Conservation (phyloP, 768 basidiomycete species). For the Tubosaeta brunneosetosa region DNA sequence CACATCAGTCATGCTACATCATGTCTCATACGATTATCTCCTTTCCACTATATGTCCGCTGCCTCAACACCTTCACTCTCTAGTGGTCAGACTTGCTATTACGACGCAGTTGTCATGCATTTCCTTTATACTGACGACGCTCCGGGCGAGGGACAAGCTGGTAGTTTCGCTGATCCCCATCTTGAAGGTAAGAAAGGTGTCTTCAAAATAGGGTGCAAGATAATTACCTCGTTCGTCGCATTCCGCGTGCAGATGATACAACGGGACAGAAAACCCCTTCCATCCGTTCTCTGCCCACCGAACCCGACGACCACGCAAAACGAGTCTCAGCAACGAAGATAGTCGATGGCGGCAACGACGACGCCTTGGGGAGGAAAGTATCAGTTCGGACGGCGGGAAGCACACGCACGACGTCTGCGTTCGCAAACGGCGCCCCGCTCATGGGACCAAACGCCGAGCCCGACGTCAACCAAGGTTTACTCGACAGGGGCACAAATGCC, state of each 20-base stretch:
- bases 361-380: slow-evolving; percentile 10
- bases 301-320: slow-evolving; percentile 5
- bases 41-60: slow-evolving; percentile 10
- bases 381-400: slow-evolving; percentile 24
- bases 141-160: background rate
- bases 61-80: slow-evolving; percentile 15
- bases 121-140: background rate
- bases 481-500: slow-evolving; percentile 42
- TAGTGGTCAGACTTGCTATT: slow-evolving; percentile 39
- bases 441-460: slow-evolving; percentile 44
- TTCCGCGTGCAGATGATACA: background rate
- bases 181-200: slow-evolving; percentile 2
- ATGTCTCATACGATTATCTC: background rate
- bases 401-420: slow-evolving; percentile 29
- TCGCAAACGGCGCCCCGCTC: slow-evolving; percentile 52
- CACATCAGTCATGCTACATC: background rate
- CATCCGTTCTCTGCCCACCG: slow-evolving; percentile 23
- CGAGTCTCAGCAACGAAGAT: background rate
- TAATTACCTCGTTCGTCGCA: background rate
- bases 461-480: slow-evolving; percentile 37
- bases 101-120: slow-evolving; percentile 42
- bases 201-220: too few species aligned
- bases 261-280: slow-evolving; percentile 10
- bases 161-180: background rate
- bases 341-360: background rate